These are phyloP conservation scores for Aspergillus mulundensis DNA, from an alignment of 495 filamentous ascomycete species.

Conservation along the genomic window DNA sequence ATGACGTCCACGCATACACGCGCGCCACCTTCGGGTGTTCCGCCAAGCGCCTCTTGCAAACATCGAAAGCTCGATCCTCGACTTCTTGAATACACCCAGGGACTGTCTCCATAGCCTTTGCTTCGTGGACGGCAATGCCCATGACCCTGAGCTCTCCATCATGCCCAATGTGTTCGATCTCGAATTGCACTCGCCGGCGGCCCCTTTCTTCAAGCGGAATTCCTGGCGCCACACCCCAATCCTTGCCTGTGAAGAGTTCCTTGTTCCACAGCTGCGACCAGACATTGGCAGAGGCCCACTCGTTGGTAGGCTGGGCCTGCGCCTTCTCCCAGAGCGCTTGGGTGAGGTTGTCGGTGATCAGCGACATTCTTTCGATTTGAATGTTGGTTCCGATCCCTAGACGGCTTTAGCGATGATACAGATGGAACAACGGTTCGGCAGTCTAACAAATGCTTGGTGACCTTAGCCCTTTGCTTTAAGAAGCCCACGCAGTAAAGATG, in stretches of 20 bases:
- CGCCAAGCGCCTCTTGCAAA: slow-evolving; percentile 5
- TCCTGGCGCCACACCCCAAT: neutral
- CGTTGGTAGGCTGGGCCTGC: neutral
- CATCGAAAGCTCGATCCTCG: neutral
- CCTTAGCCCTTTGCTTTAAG: too few relatives aligned
- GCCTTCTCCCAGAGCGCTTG: too few relatives aligned
- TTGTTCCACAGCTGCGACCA: slow-evolving; percentile 3
- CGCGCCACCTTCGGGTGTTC: neutral
- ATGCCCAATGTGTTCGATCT: neutral
- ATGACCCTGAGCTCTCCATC: neutral
- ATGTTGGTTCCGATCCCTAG: too few relatives aligned
- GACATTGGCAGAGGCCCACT: slow-evolving; percentile 3
- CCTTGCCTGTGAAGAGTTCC: neutral
- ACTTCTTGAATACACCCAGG: neutral
- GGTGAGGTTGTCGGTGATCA: too few relatives aligned
- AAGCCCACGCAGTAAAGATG: too few relatives aligned
- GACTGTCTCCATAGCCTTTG: neutral
- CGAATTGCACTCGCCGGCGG: slow-evolving; percentile 5
- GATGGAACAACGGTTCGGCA: too few relatives aligned
- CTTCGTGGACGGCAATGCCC: slow-evolving; percentile 4
- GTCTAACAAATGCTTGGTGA: too few relatives aligned
- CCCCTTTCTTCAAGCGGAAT: slow-evolving; percentile 1
- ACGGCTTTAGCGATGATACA: too few relatives aligned
- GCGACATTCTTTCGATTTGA: too few relatives aligned
- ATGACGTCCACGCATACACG: slow-evolving; percentile 8